Percentiles rank a stretch among this genome's conserved stretches.
phyloP scores from a whole-genome alignment of 2,329 filamentous ascomycete genomes.

The Claviceps citrina region DNA sequence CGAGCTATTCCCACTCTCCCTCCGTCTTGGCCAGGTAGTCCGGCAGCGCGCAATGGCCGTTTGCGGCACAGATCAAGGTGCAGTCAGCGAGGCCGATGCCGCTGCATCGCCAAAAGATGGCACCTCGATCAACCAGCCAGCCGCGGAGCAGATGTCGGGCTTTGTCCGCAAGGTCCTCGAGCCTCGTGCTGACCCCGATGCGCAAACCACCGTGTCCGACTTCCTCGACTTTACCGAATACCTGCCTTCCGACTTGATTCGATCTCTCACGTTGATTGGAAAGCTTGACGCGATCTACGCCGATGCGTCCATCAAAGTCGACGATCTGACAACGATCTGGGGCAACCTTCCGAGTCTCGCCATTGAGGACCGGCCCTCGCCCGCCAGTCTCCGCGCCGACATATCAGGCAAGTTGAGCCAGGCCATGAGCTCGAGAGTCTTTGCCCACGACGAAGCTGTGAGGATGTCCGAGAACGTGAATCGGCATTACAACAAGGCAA shows the following conservation, averaged over 20 bases:
- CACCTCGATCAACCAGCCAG: conserved; percentile 13
- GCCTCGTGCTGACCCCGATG: conserved; percentile 47
- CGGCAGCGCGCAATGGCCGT: conserved; percentile 14
- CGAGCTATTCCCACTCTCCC: neutral
- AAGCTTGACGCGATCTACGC: conserved; percentile 45
- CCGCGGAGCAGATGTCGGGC: conserved; percentile 14
- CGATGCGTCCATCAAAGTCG: conserved; percentile 37
- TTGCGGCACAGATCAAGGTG: conserved; percentile 10
- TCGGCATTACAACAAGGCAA: conserved; percentile 45
- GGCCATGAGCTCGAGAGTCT: conserved; percentile 40
- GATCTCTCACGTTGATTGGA: conserved; percentile 49
- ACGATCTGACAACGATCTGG: conserved; percentile 43
- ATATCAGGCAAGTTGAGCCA: conserved; percentile 43
- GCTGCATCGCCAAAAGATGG: conserved; percentile 15
- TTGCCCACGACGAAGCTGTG: conserved; percentile 44
- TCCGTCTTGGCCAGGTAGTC: neutral
- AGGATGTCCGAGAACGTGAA: conserved; percentile 49
- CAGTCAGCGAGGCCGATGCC: conserved; percentile 10
- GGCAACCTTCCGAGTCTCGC: conserved; percentile 36
- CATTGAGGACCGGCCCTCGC: conserved; percentile 29
- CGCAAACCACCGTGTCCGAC: conserved; percentile 53
- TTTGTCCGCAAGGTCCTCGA: conserved; percentile 28
- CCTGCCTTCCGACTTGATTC: conserved; percentile 49
- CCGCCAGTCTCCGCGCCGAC: conserved; percentile 38
- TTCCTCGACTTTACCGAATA: conserved; percentile 58